Conservation (phyloP, 192 early-diverging fungal species). For the Neocallimastix lanati region DNA sequence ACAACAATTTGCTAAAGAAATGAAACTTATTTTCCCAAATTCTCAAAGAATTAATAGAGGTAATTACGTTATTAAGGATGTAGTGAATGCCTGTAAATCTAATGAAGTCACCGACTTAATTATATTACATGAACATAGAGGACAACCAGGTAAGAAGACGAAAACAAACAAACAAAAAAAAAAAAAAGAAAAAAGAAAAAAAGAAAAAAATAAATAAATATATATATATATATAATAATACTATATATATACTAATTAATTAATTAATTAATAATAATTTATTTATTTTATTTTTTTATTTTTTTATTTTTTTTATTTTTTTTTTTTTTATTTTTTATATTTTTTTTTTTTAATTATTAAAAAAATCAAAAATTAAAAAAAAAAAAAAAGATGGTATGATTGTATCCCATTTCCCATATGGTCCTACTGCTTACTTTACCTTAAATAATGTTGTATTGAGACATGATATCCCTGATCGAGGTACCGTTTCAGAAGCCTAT, state of each 20-base stretch:
- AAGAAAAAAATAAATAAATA: too few species aligned
- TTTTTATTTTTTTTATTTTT: too few species aligned
- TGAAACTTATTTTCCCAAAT: slow-evolving; percentile 86
- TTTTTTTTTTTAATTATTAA: too few species aligned
- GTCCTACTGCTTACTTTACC: slow-evolving; percentile 93
- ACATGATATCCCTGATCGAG: slow-evolving; percentile 91
- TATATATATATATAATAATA: too few species aligned
- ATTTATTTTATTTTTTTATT: too few species aligned
- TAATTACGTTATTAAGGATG: slow-evolving; percentile 83
- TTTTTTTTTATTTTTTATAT: too few species aligned
- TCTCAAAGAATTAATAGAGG: slow-evolving; percentile 96
- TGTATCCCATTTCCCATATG: slow-evolving; percentile 88
- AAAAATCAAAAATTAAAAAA: too few species aligned
- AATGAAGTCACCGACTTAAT: slow-evolving; percentile 92
- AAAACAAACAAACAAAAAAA: too few species aligned
- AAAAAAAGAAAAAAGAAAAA: too few species aligned
- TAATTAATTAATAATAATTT: too few species aligned
- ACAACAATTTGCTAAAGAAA: slow-evolving; percentile 93
- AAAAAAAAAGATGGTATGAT: slow-evolving; percentile 93
- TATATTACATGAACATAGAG: slow-evolving; percentile 86
- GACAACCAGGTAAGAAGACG: slow-evolving; percentile 74
- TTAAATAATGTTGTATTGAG: slow-evolving; percentile 93
- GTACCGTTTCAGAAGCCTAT: slow-evolving; percentile 91
- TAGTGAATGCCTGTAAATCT: slow-evolving; percentile 82
- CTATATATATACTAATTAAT: too few species aligned